A percentile compares a stretch with the other conserved stretches of the same genome.
phyloP scores from a whole-genome alignment of 2,329 filamentous ascomycete genomes.

The Fusarium sp. region DNA sequence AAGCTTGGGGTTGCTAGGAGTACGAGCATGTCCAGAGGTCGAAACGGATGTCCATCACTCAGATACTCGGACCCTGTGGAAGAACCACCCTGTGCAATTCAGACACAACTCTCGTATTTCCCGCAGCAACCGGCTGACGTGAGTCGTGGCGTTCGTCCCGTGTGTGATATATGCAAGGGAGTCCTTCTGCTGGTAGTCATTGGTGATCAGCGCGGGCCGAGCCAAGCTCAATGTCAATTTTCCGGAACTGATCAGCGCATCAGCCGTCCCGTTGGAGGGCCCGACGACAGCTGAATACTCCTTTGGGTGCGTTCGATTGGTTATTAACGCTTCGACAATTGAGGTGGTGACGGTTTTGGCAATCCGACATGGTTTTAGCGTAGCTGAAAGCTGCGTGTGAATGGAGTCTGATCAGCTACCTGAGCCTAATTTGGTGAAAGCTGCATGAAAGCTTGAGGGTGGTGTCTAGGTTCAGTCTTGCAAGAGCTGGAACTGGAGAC shows the following conservation, averaged over 20 bases:
- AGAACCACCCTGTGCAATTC: background rate
- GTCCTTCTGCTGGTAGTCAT: background rate
- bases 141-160: background rate
- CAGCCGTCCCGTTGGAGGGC: background rate
- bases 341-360: background rate
- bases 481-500: background rate
- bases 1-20: background rate
- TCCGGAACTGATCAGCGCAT: background rate
- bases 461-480: background rate
- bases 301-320: background rate
- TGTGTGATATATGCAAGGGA: background rate
- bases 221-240: background rate
- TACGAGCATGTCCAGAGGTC: background rate
- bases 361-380: background rate
- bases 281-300: background rate
- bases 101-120: background rate
- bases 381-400: background rate
- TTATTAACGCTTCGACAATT: background rate
- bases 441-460: background rate
- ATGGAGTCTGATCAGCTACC: too few species aligned
- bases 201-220: background rate
- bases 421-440: background rate
- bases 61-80: background rate
- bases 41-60: background rate
- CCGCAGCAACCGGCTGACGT: background rate